Base-by-base conservation (phyloP, 2,329 filamentous ascomycete genomes). In the Phialophora verrucosa region DNA sequence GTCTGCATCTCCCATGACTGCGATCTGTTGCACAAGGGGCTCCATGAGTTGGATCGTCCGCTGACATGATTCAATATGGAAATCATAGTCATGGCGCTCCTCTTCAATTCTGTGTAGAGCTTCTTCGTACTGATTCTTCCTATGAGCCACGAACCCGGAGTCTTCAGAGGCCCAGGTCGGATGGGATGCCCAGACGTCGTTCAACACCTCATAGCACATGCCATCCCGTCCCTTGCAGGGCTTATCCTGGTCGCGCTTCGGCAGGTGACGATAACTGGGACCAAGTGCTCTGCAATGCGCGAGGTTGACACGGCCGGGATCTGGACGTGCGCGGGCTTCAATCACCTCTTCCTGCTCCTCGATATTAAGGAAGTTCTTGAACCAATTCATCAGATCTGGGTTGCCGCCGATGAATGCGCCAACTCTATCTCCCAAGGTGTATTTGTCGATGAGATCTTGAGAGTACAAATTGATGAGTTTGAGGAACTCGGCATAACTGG, bases 121-220 rank as follows among this genome's bases (percentile, higher is more conserved):
- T 78, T 99, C 95, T 77, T 99, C 95, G 70, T 91, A 96, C 62
- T 90, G 88, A 73, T 99, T 99, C 85, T 99, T 99, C 69, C 94
- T 88, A 79, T 99, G 95, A 12, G 95, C 95, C 66, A 99, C 94
- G 73, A 99, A 99, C 0, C 95, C 95, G 53, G 92, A 96, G 76
- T 99, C 95, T 78, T 99, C 95, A 0, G 94, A 98, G 1, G 94
- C 95, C 95, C 95, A 99, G 0, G 95, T 99, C 3, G 95, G 95
- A 79, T 99, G 95, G 29, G 94, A 98, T 1, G 95, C 95, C 95
- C 95, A 99, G 72, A 97, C 92, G 73, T 99, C 95, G 71, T 99
- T 99, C 62, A 99, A 83, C 0, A 99, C 94, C 27, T 90, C 90
- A 72, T 92, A 90, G 80, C 95, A 99, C 72, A 99, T 89, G 77